Percentiles rank a stretch among this genome's conserved stretches.
phyloP scores from a whole-genome alignment of 2,329 filamentous ascomycete species.

The Decorospora gaudefroyi region DNA sequence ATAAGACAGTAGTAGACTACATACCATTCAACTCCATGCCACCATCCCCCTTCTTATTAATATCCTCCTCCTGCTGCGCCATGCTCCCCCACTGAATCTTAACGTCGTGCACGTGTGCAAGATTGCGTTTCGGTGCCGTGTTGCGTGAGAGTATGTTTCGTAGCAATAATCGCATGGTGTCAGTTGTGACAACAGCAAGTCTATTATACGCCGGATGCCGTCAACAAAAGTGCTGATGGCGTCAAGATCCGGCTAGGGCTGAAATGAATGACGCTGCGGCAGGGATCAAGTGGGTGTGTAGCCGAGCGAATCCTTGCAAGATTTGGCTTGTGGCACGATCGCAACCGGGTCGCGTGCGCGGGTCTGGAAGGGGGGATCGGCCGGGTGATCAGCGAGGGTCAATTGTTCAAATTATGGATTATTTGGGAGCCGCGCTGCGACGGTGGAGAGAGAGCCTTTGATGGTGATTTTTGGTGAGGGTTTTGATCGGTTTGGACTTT shows the following conservation, averaged over 20 bases:
- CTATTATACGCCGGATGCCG: conserved; percentile 20
- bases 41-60: conserved; percentile 6
- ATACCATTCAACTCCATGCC: conserved; percentile 18
- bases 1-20: too few relatives aligned
- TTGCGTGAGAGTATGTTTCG: conserved; percentile 1
- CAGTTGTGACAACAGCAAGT: too few relatives aligned
- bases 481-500: too few relatives aligned
- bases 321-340: conserved; percentile 10
- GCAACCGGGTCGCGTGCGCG: conserved; percentile 1
- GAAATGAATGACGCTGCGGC: conserved; percentile 20
- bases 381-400: conserved; percentile 4
- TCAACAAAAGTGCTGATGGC: conserved; percentile 5
- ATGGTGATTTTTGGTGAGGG: neutral
- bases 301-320: too few relatives aligned
- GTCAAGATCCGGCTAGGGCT: conserved; percentile 16
- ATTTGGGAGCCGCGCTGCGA: too few relatives aligned
- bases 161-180: conserved; percentile 14
- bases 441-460: too few relatives aligned
- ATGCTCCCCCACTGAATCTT: conserved; percentile 13
- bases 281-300: too few relatives aligned
- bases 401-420: too few relatives aligned
- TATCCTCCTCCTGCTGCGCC: neutral
- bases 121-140: conserved; percentile 20
- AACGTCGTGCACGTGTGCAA: conserved; percentile 41
- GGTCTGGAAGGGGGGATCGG: conserved; percentile 10